Conservation (phyloP, 1,139 yeast genomes). For the Pichia sp. region DNA sequence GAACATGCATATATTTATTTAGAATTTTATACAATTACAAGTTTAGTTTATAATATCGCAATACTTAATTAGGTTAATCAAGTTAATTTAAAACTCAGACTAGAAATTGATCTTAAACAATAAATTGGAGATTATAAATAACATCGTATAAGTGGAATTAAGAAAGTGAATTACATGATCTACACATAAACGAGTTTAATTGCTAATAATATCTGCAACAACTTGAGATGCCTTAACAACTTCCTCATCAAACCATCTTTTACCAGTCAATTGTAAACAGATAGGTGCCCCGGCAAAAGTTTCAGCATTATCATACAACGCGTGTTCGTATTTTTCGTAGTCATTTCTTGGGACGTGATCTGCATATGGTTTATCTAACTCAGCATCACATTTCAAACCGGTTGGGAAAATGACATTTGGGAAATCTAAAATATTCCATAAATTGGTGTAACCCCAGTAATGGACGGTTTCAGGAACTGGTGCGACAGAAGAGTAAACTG, state of each 20-base stretch:
- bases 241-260: conserved; percentile 51
- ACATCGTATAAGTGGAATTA: too few relatives aligned
- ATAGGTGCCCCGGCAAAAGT: conserved; percentile 50
- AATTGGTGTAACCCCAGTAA: conserved; percentile 72
- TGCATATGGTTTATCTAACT: conserved; percentile 25
- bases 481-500: conserved; percentile 68
- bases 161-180: too few relatives aligned
- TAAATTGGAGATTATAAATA: too few relatives aligned
- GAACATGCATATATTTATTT: not conserved
- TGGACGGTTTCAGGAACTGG: conserved; percentile 60
- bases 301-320: conserved; percentile 33
- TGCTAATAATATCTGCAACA: conserved; percentile 1
- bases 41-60: not conserved
- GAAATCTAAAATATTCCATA: conserved; percentile 61
- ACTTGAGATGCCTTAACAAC: conserved; percentile 34
- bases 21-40: not conserved
- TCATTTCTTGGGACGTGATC: conserved; percentile 36
- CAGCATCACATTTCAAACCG: conserved; percentile 27
- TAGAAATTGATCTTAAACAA: too few relatives aligned
- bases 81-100: too few relatives aligned
- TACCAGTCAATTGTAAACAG: conserved; percentile 47
- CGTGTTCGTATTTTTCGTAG: conserved; percentile 42
- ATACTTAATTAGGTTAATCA: too few relatives aligned
- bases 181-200: too few relatives aligned
- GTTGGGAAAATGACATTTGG: conserved; percentile 57